Base-by-base conservation (phyloP, 2,329 filamentous ascomycete genomes). In the Colletotrichum phormii region DNA sequence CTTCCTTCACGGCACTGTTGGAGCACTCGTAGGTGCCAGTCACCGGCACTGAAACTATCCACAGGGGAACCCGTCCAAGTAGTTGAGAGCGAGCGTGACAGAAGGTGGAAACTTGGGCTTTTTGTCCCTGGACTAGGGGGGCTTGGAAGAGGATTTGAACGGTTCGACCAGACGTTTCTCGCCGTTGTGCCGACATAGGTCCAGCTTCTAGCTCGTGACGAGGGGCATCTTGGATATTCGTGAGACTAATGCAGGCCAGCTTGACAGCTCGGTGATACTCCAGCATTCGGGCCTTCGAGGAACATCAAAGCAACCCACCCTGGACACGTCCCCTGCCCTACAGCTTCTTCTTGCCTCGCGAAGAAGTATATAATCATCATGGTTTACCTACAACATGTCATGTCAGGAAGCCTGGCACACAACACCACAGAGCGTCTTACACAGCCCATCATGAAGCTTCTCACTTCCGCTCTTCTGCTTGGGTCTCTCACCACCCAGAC, bases 401-500 rank as follows among this genome's bases (percentile, higher is more conserved):
- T 70, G 26, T 62, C 58, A 58, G 73, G 62, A 49, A 35, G 24
- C 42, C 67, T 74, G 58, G 51, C 73, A 55, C 24, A 53, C 61
- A 74, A 74, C 59, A 66, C 64, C 33, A 74, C 72, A 13, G 53
- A 74, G 15, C 33, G n/a, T n/a, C 51, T 71, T 57, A 63, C 79
- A 51, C 79, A 82, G 74, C 83, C 84, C 76, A 82, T 86, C 78
- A 88, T 89, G 87, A 83, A 89, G 76, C 81, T 86, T 64, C 75
- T 89, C 74, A 83, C 86, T 31, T 86, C 86, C 67, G 80, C 87
- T 37, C 75, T 89, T 37, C 80, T 90, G 33, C 80, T 89, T 71
- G 86, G 88, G 81, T 84, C 85, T 64, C 81, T 85, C 74, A 87
- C 86, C 80, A 79, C 88, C 64, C 88, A 90, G 80, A 79, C 82